Evolutionary conservation across 2,329 filamentous ascomycete species (phyloP).

Genomic region (Xylaria sp.): DNA sequence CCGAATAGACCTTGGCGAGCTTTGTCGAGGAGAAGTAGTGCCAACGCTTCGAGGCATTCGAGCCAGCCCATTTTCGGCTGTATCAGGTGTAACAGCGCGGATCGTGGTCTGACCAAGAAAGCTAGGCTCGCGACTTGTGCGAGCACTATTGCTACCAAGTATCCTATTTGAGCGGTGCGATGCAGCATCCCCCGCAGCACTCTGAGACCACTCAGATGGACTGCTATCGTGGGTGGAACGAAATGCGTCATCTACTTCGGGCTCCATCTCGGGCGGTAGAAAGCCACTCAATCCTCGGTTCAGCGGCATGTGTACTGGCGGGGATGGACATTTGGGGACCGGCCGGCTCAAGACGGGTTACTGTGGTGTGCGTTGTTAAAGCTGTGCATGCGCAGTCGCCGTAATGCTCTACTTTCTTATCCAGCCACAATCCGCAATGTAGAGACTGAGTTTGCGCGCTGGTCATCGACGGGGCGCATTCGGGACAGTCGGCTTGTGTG

Average conservation of each 20-base stretch:
- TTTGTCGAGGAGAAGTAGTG: constrained; percentile 54
- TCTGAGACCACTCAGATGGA: constrained; percentile 50
- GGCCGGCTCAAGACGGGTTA: constrained; percentile 32
- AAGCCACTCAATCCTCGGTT: constrained; percentile 59
- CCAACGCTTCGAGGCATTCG: constrained; percentile 48
- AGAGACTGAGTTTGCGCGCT: constrained; percentile 38
- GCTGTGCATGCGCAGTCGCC: constrained; percentile 38
- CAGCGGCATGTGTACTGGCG: constrained; percentile 51
- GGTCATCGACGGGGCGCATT: constrained; percentile 44
- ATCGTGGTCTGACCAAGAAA: constrained; percentile 57
- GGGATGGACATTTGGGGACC: constrained; percentile 45
- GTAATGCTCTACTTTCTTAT: constrained; percentile 40
- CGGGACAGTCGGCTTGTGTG: constrained; percentile 32
- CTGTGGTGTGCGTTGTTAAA: constrained; percentile 37
- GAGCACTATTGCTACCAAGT: constrained; percentile 39
- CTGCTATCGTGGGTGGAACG: constrained; percentile 52
- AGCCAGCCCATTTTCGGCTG: constrained; percentile 50
- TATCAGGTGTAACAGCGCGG: constrained; percentile 74
- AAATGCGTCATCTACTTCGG: constrained; percentile 58
- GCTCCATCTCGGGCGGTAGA: constrained; percentile 58
- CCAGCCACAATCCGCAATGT: constrained; percentile 40
- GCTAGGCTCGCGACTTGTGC: constrained; percentile 45
- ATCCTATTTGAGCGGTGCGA: constrained; percentile 40
- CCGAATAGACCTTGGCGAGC: constrained; percentile 60
- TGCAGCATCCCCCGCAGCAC: constrained; percentile 45